These are phyloP conservation scores for Pythium monospermum DNA, from an alignment of 352 stramenopile species.

Conservation along the genomic window DNA sequence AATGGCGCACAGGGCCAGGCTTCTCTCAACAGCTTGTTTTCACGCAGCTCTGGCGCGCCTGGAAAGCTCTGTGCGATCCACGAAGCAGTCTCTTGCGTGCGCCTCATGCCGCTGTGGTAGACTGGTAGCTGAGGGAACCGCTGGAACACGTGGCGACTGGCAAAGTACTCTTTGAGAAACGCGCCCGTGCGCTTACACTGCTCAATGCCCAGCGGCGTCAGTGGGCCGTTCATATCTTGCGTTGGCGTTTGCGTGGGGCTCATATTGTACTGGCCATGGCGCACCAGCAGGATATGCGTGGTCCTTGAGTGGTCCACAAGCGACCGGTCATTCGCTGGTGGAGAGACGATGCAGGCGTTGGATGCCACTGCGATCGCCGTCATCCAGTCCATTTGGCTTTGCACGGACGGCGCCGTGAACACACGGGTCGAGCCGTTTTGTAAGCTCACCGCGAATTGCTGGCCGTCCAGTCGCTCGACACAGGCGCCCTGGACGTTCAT, in stretches of 20 bases:
- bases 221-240: conserved; percentile 44
- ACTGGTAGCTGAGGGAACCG: conserved; percentile 52
- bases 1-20: conserved; percentile 62
- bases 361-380: conserved; percentile 54
- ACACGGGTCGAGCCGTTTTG: conserved; percentile 25
- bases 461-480: conserved; percentile 49
- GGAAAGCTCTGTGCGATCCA: conserved; percentile 40
- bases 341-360: conserved; percentile 31
- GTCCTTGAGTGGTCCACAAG: conserved; percentile 64
- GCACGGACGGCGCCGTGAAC: conserved; percentile 43
- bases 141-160: conserved; percentile 41
- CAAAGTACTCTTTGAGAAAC: conserved; percentile 48
- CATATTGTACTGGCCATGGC: conserved; percentile 57
- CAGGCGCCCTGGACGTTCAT: conserved; percentile 40
- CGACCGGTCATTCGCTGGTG: conserved; percentile 35
- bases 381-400: conserved; percentile 73
- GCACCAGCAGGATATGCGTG: conserved; percentile 64
- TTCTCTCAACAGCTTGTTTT: conserved; percentile 70
- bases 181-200: conserved; percentile 42
- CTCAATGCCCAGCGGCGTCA: conserved; percentile 48
- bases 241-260: conserved; percentile 43
- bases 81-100: conserved; percentile 47
- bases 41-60: conserved; percentile 29
- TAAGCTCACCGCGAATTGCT: conserved; percentile 26
- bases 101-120: conserved; percentile 54